Base-by-base conservation (phyloP, 495 filamentous ascomycete genomes). In the Penicillium desertorum region DNA sequence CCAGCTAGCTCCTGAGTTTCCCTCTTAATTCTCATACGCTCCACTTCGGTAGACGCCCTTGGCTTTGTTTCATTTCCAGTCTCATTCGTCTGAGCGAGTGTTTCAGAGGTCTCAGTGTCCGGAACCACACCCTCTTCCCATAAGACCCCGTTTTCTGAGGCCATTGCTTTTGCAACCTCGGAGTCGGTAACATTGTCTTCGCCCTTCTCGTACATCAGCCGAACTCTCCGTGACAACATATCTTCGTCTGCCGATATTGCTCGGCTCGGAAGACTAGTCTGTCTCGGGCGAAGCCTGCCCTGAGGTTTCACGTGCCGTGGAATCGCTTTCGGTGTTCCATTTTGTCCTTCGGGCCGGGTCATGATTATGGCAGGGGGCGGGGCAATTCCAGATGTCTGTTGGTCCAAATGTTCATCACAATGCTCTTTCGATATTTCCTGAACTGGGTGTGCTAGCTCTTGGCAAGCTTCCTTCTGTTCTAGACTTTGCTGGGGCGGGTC, bases 181-280 rank as follows among this genome's bases (percentile, higher is more conserved):
- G 76, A 77, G 41, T 81, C 80, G 4, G 71, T 79, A 19, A 79
- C 81, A 20, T 76, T 75, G 42, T 84, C 84, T 39, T 79, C 76
- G 5, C 86, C 88, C 63, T 84, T 84, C 71, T 91, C 89, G 76
- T 96, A 96, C 89, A 96, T 92, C 61, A 90, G 84, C 64, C 92
- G 86, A 58, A 96, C 91, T 70, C 91, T 90, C 69, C 88, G 85
- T 60, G 91, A 95, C 65, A 95, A 81, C 79, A 85, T 87, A 69
- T 91, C 89, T 61, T 92, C 85, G 64, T 96, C 91, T 25, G 87
- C 81, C 50, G 92, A 92, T 54, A 78, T 73, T 16, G 68, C 73
- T 55, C 72, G 65, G 44, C 54, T 65, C 27, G 63, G 64, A 43
- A 70, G 65, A 59, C 61, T 75, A 42, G 66, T 68, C 41, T 68